Evolutionary conservation across 2,329 filamentous ascomycete species (phyloP).

Genomic region (Diaporthe eres): DNA sequence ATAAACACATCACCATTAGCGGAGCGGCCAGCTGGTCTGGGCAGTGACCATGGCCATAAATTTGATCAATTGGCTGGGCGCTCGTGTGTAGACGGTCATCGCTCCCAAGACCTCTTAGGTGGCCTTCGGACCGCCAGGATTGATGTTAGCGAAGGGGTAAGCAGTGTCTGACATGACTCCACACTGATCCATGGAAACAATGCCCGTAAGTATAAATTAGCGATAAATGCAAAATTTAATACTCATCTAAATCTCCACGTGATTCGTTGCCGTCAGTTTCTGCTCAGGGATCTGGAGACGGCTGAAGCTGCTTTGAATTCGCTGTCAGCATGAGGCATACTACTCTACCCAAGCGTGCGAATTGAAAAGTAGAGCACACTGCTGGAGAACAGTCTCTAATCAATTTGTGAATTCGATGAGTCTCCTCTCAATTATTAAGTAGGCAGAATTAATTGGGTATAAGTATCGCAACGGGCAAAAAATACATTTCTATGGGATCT

Average conservation of each 20-base stretch:
- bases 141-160: background rate
- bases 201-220: background rate
- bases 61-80: background rate
- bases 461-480: background rate
- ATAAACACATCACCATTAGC: background rate
- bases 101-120: background rate
- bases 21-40: background rate
- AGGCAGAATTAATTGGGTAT: too few relatives aligned
- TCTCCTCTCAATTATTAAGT: too few relatives aligned
- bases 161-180: background rate
- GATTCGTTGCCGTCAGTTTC: background rate
- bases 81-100: background rate
- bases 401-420: background rate
- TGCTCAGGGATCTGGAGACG: background rate
- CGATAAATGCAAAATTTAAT: background rate
- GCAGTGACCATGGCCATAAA: background rate
- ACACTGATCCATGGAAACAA: background rate
- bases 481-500: background rate
- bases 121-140: background rate
- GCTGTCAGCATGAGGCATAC: background rate
- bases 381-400: background rate
- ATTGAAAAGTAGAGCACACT: background rate
- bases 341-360: too few relatives aligned
- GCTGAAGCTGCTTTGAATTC: background rate
- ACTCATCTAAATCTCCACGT: too few relatives aligned